Conservation (phyloP, 78 protist species). For the Chrysochromulina parva region DNA sequence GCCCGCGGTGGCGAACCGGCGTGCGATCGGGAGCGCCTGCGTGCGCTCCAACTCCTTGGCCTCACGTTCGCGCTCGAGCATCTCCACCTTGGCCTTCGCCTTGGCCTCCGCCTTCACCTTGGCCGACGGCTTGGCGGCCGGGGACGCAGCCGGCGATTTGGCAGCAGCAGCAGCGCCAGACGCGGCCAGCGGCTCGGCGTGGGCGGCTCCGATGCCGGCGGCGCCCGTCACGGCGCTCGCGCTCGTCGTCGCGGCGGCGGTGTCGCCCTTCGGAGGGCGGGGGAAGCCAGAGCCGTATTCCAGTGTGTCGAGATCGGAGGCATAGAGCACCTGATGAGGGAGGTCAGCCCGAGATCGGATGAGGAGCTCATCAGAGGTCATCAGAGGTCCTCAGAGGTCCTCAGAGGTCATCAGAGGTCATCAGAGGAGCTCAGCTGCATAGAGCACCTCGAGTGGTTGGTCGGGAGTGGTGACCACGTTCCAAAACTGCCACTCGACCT, state of each 20-base stretch:
- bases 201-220: not conserved
- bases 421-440: not conserved
- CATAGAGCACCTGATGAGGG: not conserved
- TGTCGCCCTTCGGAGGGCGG: not conserved
- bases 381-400: too few species aligned
- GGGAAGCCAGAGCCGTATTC: slow-evolving; percentile 13
- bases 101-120: too few species aligned
- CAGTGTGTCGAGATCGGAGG: not conserved
- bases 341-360: too few species aligned
- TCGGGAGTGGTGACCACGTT: not conserved
- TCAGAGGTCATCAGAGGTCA: too few species aligned
- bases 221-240: not conserved
- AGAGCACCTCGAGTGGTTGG: not conserved
- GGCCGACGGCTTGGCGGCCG: not conserved
- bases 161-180: too few species aligned
- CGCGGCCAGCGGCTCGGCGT: not conserved
- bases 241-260: not conserved
- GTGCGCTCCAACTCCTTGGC: not conserved
- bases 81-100: not conserved
- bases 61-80: not conserved
- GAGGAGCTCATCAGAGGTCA: too few species aligned
- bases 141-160: not conserved
- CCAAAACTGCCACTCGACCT: slow-evolving; percentile 30
- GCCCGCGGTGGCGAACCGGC: not conserved
- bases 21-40: not conserved